Base-by-base conservation (phyloP, 106 monocot species). In the Dendrobium officinale region DNA sequence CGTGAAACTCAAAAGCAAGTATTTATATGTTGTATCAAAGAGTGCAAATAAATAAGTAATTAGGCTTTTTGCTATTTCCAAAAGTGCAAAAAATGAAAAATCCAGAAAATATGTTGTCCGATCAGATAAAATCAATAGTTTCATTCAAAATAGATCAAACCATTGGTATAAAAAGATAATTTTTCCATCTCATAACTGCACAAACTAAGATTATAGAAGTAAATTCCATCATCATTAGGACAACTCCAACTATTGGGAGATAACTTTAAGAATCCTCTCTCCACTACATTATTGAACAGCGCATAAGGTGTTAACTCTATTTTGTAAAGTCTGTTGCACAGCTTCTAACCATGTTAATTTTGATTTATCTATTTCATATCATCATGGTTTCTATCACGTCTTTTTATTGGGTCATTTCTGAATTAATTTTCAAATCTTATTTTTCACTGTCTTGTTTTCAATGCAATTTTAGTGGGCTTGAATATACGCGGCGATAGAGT, bases 1-100 rank as follows among this genome's bases (percentile, higher is more conserved):
- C 1, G 75, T 31, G 77, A 31, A 89, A 89, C 85, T 88, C 20
- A 87, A 70, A 15, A 70, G 67, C 27, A 33, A 70, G 37, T 37
- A 29, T 68, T 29, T 68, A 29, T 31, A 68, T 11, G 68, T 68
- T 8, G 20, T 4, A 20, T 48, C 20, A 58, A 58, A 58, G 20
- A 31, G 68, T 31, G 24, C 27, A 68, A 31, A 27, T 31, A 29
- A 31, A 31, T 6, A 68, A 31, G 68, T 9, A 61, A 22, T 22
- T 61, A 61, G 18, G 18, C 22, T 18, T 22, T 61, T 31, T 9
- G 27, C 29, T 68, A 33, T 1, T 70, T 10, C 13, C 33, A 33
- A 37, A 37, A 70, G 37, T 70, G 15, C 37, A 70, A 33, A 40
- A 70, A 70, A 70, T 70, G 33, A 70, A 33, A 33, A 33, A 37